Conservation (phyloP, 257 asterid species). For the Solanum lignicaule region DNA sequence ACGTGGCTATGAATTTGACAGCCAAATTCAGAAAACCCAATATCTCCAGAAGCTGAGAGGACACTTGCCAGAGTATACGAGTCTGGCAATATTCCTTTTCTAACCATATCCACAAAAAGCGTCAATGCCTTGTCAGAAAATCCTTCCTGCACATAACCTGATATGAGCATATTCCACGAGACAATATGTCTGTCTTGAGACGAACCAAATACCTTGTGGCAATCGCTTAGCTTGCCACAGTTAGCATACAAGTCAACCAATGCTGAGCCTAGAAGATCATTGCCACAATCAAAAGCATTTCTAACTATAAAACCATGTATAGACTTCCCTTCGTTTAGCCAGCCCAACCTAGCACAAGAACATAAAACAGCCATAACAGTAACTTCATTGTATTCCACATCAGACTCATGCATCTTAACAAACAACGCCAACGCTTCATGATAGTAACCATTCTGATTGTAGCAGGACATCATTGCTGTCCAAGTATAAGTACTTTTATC, state of each 20-base stretch:
- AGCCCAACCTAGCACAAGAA: conserved; percentile 71
- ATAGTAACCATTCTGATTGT: conserved; percentile 55
- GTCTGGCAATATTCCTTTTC: conserved; percentile 48
- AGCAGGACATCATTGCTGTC: conserved; percentile 75
- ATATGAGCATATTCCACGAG: conserved; percentile 85
- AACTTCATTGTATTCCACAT: conserved; percentile 49
- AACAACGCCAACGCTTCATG: conserved; percentile 42
- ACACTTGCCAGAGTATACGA: conserved; percentile 65
- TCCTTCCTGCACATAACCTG: conserved; percentile 54
- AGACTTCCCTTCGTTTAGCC: conserved; percentile 59
- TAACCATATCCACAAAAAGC: conserved; percentile 55
- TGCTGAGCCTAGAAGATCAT: conserved; percentile 59
- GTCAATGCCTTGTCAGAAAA: conserved; percentile 46
- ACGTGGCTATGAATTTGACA: conserved; percentile 55
- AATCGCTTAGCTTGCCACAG: conserved; percentile 42
- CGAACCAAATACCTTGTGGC: conserved; percentile 32
- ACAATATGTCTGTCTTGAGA: conserved; percentile 34
- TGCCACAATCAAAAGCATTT: conserved; percentile 26
- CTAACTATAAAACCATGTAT: conserved; percentile 53
- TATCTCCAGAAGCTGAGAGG: conserved; percentile 59
- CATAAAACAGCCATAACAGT: conserved; percentile 59
- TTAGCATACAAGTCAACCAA: conserved; percentile 72
- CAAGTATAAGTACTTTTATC: conserved; percentile 37
- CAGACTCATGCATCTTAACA: conserved; percentile 26
- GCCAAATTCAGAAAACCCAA: conserved; percentile 42